Percentiles rank a stretch among this genome's conserved stretches.
These are phyloP conservation scores for Cicer pinnatifidum DNA, from an alignment of 306 rosid genomes.

Conservation along the genomic window DNA sequence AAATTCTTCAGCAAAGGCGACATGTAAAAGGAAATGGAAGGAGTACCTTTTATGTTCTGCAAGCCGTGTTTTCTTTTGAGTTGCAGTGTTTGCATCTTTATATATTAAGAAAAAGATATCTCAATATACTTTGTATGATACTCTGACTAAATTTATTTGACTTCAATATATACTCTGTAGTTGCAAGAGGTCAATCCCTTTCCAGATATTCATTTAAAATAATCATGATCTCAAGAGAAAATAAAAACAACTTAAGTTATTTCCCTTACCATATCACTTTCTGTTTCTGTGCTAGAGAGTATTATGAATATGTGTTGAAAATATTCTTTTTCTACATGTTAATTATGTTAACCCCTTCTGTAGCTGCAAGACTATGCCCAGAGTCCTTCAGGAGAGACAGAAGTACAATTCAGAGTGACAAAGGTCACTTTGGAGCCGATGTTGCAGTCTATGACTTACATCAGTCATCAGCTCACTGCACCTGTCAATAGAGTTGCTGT, in stretches of 20 bases:
- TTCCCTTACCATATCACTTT: slow-evolving; percentile 34
- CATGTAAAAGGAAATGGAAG: no score
- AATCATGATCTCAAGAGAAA: slow-evolving; percentile 15
- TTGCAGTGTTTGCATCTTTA: slow-evolving; percentile 7
- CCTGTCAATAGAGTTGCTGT: slow-evolving; percentile 79
- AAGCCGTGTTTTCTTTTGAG: not conserved
- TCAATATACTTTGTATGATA: not conserved
- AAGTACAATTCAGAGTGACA: slow-evolving; percentile 73
- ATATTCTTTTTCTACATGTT: slow-evolving; percentile 41
- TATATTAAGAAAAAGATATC: slow-evolving; percentile 38
- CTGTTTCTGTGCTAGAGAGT: not conserved
- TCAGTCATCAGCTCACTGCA: slow-evolving; percentile 70
- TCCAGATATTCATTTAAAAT: slow-evolving; percentile 17
- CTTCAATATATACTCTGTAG: slow-evolving; percentile 8
- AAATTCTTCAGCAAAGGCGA: no score
- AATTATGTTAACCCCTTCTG: slow-evolving; percentile 38
- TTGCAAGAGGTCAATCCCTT: slow-evolving; percentile 19
- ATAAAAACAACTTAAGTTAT: slow-evolving; percentile 30
- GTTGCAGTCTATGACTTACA: slow-evolving; percentile 75
- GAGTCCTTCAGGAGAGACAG: slow-evolving; percentile 64
- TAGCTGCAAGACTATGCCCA: slow-evolving; percentile 79
- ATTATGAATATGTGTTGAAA: slow-evolving; percentile 30
- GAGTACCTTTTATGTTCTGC: not conserved
- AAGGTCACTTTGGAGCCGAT: slow-evolving; percentile 78
- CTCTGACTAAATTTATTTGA: no score